Conservation (phyloP, 177 flowering plant genomes). For the Vitis hybrid region DNA sequence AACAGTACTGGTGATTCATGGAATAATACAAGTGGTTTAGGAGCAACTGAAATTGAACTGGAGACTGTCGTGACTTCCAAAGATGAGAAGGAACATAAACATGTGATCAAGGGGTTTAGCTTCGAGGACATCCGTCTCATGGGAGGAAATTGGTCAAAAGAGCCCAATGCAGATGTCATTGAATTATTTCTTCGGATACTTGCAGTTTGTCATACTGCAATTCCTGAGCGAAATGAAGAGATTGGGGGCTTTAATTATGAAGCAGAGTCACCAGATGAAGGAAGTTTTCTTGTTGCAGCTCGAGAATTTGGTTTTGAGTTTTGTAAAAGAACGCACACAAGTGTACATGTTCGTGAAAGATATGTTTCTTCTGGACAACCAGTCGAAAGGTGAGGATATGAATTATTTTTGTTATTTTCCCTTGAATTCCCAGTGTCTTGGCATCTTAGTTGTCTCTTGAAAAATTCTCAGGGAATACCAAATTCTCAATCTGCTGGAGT, state of each 20-base stretch:
- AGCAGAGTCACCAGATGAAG: constrained; percentile 94
- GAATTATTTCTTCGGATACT: constrained; percentile 64
- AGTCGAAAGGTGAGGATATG: constrained; percentile 57
- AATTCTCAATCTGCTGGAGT: constrained; percentile 72
- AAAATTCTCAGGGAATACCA: constrained; percentile 68
- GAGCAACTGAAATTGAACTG: constrained; percentile 57
- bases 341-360: constrained; percentile 62
- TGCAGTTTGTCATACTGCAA: constrained; percentile 81
- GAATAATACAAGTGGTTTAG: constrained; percentile 21
- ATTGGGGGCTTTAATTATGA: constrained; percentile 63
- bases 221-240: constrained; percentile 76
- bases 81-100: constrained; percentile 33
- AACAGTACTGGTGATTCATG: constrained; percentile 13
- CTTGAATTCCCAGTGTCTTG: not conserved
- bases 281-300: constrained; percentile 80
- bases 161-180: constrained; percentile 48
- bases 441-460: constrained; percentile 13
- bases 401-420: not conserved
- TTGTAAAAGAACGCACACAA: constrained; percentile 71
- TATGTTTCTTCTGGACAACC: constrained; percentile 43
- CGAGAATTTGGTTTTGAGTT: constrained; percentile 92
- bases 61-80: constrained; percentile 51
- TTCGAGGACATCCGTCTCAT: constrained; percentile 81
- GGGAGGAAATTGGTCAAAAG: constrained; percentile 73
- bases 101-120: constrained; percentile 64